These are phyloP conservation scores for Calonectria multiphialidica DNA, from an alignment of 2,329 filamentous ascomycete genomes.

Conservation along the genomic window DNA sequence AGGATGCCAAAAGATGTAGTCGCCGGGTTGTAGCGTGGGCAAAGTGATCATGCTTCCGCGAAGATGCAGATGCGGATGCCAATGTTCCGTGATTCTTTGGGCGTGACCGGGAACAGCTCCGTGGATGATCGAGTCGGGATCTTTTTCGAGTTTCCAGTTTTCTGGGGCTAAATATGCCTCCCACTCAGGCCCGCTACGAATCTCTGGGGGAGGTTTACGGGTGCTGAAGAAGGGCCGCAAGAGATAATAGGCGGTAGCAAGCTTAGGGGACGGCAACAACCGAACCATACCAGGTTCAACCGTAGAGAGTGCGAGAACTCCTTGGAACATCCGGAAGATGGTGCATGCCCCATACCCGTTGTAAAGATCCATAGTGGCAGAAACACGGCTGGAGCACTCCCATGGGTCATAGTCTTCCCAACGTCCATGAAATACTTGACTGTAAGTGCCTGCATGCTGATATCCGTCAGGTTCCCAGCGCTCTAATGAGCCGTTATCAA, in stretches of 20 bases:
- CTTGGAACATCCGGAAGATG: constrained; percentile 71
- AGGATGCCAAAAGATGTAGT: constrained; percentile 71
- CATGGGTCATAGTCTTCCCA: constrained; percentile 70
- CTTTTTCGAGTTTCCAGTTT: constrained; percentile 60
- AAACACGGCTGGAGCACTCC: constrained; percentile 65
- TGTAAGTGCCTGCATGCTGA: constrained; percentile 67
- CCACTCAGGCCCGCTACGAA: constrained; percentile 58
- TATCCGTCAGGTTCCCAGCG: constrained; percentile 80
- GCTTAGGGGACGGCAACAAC: constrained; percentile 78
- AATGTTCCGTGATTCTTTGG: constrained; percentile 68
- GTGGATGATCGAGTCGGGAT: constrained; percentile 68
- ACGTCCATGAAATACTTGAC: constrained; percentile 63
- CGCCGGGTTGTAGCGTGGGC: constrained; percentile 65
- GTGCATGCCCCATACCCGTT: constrained; percentile 69
- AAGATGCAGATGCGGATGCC: constrained; percentile 68
- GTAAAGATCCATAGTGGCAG: constrained; percentile 67
- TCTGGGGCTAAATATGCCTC: constrained; percentile 62
- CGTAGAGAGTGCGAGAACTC: constrained; percentile 65
- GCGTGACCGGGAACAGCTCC: constrained; percentile 70
- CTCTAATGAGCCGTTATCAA: constrained; percentile 79
- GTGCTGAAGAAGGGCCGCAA: constrained; percentile 69
- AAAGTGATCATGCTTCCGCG: constrained; percentile 67
- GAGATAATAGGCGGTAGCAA: constrained; percentile 82
- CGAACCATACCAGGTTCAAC: constrained; percentile 77
- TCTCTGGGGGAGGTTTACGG: constrained; percentile 55